Evolutionary conservation across 2,329 filamentous ascomycete genomes (phyloP).

Genomic region (Fonsecaea multimorphosa): DNA sequence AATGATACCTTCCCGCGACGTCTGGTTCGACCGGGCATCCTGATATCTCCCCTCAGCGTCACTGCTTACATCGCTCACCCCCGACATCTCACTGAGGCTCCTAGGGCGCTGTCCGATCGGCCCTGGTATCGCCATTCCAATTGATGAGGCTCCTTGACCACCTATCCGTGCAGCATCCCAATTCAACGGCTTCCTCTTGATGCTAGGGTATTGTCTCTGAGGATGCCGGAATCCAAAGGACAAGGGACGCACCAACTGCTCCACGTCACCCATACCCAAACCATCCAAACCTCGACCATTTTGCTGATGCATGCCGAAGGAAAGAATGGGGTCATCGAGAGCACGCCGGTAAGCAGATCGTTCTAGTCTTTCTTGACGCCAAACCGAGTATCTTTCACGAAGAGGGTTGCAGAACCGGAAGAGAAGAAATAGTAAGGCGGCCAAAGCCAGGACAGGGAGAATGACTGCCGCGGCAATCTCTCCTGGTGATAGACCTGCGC

Average conservation of each 20-base stretch:
- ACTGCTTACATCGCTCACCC: slow-evolving; percentile 8
- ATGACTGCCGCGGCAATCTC: slow-evolving; percentile 31
- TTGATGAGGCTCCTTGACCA: slow-evolving; percentile 19
- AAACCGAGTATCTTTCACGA: slow-evolving; percentile 23
- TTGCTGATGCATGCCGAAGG: slow-evolving; percentile 23
- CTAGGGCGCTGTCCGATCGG: slow-evolving; percentile 16
- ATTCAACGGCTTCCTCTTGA: slow-evolving; percentile 28
- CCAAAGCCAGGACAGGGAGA: slow-evolving; percentile 29
- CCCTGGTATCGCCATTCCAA: slow-evolving; percentile 33
- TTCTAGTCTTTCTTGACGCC: slow-evolving; percentile 29
- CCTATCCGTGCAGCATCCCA: slow-evolving; percentile 23
- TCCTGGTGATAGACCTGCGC: slow-evolving; percentile 28
- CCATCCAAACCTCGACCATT: slow-evolving; percentile 5
- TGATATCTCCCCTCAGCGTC: slow-evolving; percentile 21
- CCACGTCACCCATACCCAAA: slow-evolving; percentile 18
- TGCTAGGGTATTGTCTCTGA: slow-evolving; percentile 14
- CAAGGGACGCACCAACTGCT: slow-evolving; percentile 27
- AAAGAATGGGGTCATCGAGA: slow-evolving; percentile 33
- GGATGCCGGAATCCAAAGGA: slow-evolving; percentile 32
- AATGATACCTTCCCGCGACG: neutral
- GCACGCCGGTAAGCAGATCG: slow-evolving; percentile 32
- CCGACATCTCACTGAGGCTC: slow-evolving; percentile 13
- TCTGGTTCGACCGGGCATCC: slow-evolving; percentile 20
- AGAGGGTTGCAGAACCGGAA: slow-evolving; percentile 30
- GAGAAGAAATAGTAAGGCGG: slow-evolving; percentile 28